A percentile compares a stretch with the other conserved stretches of the same genome.
phyloP scores from a whole-genome alignment of 2,329 filamentous ascomycete species.

The Calonectria montana region DNA sequence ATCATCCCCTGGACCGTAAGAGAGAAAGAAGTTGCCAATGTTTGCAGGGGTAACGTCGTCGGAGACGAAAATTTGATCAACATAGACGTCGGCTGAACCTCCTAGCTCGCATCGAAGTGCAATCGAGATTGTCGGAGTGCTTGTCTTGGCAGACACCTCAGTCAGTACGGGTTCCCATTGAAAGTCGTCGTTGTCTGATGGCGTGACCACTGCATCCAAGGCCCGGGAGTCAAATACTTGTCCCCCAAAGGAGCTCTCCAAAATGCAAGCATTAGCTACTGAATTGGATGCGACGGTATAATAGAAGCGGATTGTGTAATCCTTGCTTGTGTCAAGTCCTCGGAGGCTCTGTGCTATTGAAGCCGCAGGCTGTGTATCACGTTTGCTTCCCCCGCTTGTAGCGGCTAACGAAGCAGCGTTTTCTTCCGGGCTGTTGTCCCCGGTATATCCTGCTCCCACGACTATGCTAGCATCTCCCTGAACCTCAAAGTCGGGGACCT shows the following conservation, averaged over 20 bases:
- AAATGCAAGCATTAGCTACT: not conserved
- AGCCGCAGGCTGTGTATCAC: not conserved
- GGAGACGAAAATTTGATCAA: conserved; percentile 36
- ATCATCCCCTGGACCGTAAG: not conserved
- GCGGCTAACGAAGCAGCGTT: not conserved
- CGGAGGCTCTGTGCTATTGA: not conserved
- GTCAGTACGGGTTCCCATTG: conserved; percentile 12
- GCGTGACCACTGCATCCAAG: not conserved
- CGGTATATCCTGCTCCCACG: not conserved
- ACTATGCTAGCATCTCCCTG: not conserved
- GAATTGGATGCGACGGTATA: not conserved
- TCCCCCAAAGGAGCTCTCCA: not conserved
- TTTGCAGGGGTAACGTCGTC: conserved; percentile 35
- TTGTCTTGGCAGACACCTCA: not conserved
- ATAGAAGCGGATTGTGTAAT: not conserved
- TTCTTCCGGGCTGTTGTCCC: not conserved
- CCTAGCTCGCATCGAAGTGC: conserved; percentile 20
- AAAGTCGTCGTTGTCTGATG: not conserved
- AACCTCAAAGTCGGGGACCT: not conserved
- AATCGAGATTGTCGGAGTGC: conserved; percentile 1
- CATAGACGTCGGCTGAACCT: conserved; percentile 10
- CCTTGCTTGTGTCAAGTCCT: not conserved
- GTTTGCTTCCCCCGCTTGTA: not conserved
- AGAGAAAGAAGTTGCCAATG: conserved; percentile 25
- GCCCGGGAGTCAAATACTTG: not conserved